Evolutionary conservation across 148 eudicot genomes (phyloP).

Genomic region (Beta vulgaris): DNA sequence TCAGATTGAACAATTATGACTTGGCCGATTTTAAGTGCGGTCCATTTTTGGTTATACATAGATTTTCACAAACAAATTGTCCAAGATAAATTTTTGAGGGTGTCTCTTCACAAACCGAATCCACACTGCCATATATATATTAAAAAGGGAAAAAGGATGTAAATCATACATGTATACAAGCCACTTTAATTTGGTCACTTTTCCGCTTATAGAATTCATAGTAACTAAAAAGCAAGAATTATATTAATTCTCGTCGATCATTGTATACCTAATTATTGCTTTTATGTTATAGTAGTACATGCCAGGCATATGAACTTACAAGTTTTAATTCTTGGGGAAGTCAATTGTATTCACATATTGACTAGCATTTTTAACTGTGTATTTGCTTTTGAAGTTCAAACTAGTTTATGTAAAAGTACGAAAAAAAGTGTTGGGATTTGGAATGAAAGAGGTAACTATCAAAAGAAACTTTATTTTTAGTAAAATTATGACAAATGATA

Average conservation of each 20-base stretch:
- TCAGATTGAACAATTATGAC: no score
- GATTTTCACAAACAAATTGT: no score
- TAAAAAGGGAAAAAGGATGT: no score
- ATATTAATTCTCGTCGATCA: not conserved
- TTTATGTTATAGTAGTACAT: not conserved
- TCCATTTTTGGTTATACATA: no score
- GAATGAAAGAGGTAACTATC: slow-evolving; percentile 22
- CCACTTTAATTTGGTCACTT: not conserved
- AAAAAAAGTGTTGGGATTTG: slow-evolving; percentile 10
- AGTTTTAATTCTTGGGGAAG: not conserved
- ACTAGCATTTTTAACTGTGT: not conserved
- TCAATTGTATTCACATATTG: slow-evolving; percentile 13
- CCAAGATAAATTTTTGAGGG: no score
- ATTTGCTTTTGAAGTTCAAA: not conserved
- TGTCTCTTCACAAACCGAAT: no score
- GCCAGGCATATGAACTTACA: not conserved
- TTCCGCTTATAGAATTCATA: not conserved
- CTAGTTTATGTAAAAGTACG: not conserved
- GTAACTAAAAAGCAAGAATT: not conserved
- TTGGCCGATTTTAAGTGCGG: no score
- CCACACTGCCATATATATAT: no score
- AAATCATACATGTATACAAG: not conserved
- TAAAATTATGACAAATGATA: slow-evolving; percentile 8
- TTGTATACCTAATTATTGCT: not conserved
- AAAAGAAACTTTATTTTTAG: slow-evolving; percentile 9